phyloP scores from a whole-genome alignment of 805 yeast genomes.

The Candida awuae region DNA sequence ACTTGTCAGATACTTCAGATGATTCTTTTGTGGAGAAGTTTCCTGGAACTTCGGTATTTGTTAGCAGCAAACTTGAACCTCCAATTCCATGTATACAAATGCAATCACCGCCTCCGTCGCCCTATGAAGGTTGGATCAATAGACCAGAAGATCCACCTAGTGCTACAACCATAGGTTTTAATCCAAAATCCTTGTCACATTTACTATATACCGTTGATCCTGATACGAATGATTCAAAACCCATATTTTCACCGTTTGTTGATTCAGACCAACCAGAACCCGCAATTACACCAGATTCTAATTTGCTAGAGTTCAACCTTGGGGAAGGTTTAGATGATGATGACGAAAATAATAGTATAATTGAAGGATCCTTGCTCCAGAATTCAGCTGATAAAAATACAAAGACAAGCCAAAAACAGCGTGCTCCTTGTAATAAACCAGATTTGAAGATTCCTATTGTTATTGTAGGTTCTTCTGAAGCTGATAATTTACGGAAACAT shows the following conservation, averaged over 20 bases:
- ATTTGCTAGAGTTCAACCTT: conserved; percentile 5
- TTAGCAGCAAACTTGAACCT: conserved; percentile 13
- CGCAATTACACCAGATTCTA: neutral
- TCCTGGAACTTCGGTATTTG: conserved; percentile 4
- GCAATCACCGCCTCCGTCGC: conserved; percentile 32
- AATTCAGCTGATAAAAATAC: neutral
- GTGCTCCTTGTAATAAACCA: neutral
- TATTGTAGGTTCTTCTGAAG: conserved; percentile 25
- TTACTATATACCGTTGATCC: conserved; percentile 21
- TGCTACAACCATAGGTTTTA: conserved; percentile 20
- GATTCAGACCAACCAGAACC: conserved; percentile 5
- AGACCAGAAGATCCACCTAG: conserved; percentile 30
- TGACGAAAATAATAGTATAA: neutral
- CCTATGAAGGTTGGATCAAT: conserved; percentile 26
- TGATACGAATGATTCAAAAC: conserved; percentile 9
- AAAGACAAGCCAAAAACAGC: neutral
- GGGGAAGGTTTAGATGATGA: conserved; percentile 11
- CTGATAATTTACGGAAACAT: conserved; percentile 17
- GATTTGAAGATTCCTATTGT: conserved; percentile 20
- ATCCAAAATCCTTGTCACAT: conserved; percentile 26
- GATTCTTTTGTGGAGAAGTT: conserved; percentile 4
- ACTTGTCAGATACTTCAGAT: neutral
- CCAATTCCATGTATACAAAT: conserved; percentile 26
- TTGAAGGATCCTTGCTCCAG: conserved; percentile 5
- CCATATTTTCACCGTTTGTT: conserved; percentile 10